A percentile compares a stretch with the other conserved stretches of the same genome.
Conservation (phyloP, 1,139 yeast species). For the Eremothecium gossypii region DNA sequence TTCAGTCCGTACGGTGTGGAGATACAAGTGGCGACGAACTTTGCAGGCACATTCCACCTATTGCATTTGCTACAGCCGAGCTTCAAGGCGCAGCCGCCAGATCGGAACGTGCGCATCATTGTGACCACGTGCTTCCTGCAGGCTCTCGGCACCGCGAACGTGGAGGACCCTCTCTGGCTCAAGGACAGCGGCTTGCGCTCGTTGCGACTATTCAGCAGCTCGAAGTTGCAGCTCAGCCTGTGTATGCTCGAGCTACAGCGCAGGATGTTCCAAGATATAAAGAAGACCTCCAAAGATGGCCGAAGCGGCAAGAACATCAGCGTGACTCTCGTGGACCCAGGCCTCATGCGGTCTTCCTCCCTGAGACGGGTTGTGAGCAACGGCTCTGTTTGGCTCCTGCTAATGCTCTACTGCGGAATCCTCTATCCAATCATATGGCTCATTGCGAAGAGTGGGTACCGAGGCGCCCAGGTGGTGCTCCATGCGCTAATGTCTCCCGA, state of each 20-base stretch:
- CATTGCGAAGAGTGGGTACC: conserved; percentile 59
- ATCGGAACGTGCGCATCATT: conserved; percentile 79
- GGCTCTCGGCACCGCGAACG: conserved; percentile 57
- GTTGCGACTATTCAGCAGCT: conserved; percentile 70
- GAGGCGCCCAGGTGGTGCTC: conserved; percentile 73
- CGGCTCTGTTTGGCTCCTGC: conserved; percentile 66
- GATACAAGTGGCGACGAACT: conserved; percentile 73
- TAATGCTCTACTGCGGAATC: conserved; percentile 48
- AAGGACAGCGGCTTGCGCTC: conserved; percentile 53
- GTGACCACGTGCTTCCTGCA: conserved; percentile 70
- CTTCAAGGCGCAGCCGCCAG: conserved; percentile 82
- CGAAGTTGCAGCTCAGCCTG: conserved; percentile 67
- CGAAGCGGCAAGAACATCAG: conserved; percentile 66
- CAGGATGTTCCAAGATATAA: conserved; percentile 36
- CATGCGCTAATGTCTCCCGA: conserved; percentile 70
- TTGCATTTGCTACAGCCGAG: conserved; percentile 73
- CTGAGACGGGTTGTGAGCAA: conserved; percentile 69
- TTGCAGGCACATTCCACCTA: conserved; percentile 70
- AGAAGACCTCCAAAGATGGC: conserved; percentile 31
- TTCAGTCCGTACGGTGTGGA: conserved; percentile 78
- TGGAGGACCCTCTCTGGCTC: conserved; percentile 61
- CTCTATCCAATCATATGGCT: conserved; percentile 79
- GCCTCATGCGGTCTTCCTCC: conserved; percentile 79
- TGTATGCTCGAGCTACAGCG: conserved; percentile 71
- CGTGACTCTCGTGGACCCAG: conserved; percentile 81